Conservation (phyloP, 495 filamentous ascomycete species). For the Aspergillus asperescens region DNA sequence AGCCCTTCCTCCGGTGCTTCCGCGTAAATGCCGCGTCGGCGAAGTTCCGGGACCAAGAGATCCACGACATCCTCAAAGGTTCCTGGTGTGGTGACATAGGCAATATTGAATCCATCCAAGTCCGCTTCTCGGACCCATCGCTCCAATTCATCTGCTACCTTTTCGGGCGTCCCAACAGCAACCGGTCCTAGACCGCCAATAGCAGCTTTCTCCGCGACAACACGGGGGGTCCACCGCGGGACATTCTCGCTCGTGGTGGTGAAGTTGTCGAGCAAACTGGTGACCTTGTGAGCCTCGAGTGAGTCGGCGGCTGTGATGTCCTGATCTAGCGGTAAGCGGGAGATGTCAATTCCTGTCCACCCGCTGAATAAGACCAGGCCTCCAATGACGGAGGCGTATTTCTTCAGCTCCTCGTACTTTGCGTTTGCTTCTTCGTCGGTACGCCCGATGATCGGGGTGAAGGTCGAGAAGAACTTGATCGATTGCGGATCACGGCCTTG, state of each 20-base stretch:
- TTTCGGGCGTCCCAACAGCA: slow-evolving; percentile 47
- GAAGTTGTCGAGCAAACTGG: slow-evolving; percentile 46
- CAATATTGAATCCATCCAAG: slow-evolving; percentile 58
- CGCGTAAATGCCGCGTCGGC: slow-evolving; percentile 45
- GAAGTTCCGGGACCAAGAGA: slow-evolving; percentile 54
- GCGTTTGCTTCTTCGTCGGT: slow-evolving; percentile 53
- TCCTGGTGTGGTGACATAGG: slow-evolving; percentile 50
- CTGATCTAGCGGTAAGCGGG: slow-evolving; percentile 50
- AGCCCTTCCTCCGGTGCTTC: slow-evolving; percentile 38
- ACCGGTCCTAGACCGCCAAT: slow-evolving; percentile 53
- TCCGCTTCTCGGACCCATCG: slow-evolving; percentile 54
- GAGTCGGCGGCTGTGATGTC: slow-evolving; percentile 50
- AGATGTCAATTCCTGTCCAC: slow-evolving; percentile 60
- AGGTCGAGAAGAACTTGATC: slow-evolving; percentile 56
- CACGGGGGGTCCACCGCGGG: slow-evolving; percentile 47
- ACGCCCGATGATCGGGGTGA: slow-evolving; percentile 51
- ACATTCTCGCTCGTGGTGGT: slow-evolving; percentile 46
- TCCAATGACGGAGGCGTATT: slow-evolving; percentile 50
- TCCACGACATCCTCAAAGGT: slow-evolving; percentile 61
- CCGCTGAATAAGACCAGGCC: slow-evolving; percentile 55
- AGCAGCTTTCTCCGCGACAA: slow-evolving; percentile 52
- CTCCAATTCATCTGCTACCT: slow-evolving; percentile 56
- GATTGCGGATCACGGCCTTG: slow-evolving; percentile 49
- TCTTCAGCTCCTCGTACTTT: slow-evolving; percentile 48
- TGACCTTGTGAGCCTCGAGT: slow-evolving; percentile 48